Conservation (phyloP, 1,139 yeast species). For the Saccharomyces pastorianus region DNA sequence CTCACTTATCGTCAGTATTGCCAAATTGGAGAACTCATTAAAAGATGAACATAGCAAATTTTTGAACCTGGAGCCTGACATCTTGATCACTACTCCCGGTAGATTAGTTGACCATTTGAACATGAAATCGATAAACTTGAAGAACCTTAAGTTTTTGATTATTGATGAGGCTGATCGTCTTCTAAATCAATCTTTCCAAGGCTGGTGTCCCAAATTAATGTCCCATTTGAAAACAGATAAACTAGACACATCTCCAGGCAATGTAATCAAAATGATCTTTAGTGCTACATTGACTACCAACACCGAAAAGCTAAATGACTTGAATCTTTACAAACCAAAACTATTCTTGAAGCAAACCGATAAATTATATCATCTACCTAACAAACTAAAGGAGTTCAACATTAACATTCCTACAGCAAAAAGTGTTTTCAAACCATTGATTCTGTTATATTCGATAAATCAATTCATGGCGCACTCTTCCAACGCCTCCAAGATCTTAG, state of each 20-base stretch:
- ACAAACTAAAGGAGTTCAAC: constrained; percentile 44
- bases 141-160: constrained; percentile 57
- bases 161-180: constrained; percentile 94
- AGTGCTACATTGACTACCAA: constrained; percentile 93
- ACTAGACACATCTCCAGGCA: constrained; percentile 30
- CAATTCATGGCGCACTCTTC: not conserved
- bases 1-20: constrained; percentile 48
- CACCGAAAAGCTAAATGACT: constrained; percentile 71
- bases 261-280: constrained; percentile 57
- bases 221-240: constrained; percentile 32
- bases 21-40: constrained; percentile 56
- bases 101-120: constrained; percentile 81
- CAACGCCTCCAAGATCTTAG: constrained; percentile 33
- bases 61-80: constrained; percentile 54
- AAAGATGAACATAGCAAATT: constrained; percentile 56
- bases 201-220: constrained; percentile 76
- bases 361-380: constrained; percentile 46
- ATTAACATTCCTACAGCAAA: constrained; percentile 48
- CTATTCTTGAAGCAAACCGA: constrained; percentile 62
- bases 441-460: constrained; percentile 48
- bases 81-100: constrained; percentile 84
- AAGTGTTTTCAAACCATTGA: constrained; percentile 64
- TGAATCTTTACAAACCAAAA: constrained; percentile 62
- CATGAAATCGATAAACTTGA: constrained; percentile 35
- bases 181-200: constrained; percentile 84